Evolutionary conservation across 805 yeast species (phyloP).

Genomic region (Wickerhamomyces mucosus): DNA sequence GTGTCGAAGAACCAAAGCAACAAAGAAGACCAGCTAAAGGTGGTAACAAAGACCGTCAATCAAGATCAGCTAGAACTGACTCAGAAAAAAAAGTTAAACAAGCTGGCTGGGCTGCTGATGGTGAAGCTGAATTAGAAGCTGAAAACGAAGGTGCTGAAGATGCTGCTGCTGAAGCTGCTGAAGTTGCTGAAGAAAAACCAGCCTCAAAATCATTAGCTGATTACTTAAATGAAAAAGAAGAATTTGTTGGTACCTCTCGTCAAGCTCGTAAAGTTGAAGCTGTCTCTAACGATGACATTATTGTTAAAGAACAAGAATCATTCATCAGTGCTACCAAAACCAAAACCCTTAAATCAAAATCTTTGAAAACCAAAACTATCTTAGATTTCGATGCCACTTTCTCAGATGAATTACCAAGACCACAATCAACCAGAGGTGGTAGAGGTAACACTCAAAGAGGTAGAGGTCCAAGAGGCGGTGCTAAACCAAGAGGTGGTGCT

Average conservation of each 20-base stretch:
- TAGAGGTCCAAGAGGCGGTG: conserved; percentile 28
- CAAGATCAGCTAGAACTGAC: conserved; percentile 77
- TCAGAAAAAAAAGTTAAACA: conserved; percentile 73
- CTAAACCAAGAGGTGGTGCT: conserved; percentile 15
- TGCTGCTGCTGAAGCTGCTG: conserved; percentile 36
- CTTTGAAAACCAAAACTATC: conserved; percentile 70
- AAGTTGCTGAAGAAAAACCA: conserved; percentile 31
- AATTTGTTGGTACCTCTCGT: conserved; percentile 42
- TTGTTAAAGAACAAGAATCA: conserved; percentile 56
- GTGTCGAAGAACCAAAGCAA: conserved; percentile 45
- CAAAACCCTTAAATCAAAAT: conserved; percentile 65
- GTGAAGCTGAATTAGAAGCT: conserved; percentile 57
- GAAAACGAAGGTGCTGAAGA: conserved; percentile 47
- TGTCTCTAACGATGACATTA: conserved; percentile 40
- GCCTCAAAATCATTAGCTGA: conserved; percentile 71
- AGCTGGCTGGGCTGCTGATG: conserved; percentile 80
- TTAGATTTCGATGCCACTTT: conserved; percentile 69
- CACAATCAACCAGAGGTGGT: conserved; percentile 23
- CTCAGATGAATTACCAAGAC: conserved; percentile 42
- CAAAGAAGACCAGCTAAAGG: conserved; percentile 41
- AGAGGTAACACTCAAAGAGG: conserved; percentile 25
- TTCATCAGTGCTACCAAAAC: conserved; percentile 49
- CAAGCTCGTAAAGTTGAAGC: conserved; percentile 29
- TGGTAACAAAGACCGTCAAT: conserved; percentile 67
- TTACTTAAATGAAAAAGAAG: conserved; percentile 64